These are phyloP conservation scores for Fusarium vanettenii DNA, from an alignment of 2,329 filamentous ascomycete genomes.

Conservation along the genomic window DNA sequence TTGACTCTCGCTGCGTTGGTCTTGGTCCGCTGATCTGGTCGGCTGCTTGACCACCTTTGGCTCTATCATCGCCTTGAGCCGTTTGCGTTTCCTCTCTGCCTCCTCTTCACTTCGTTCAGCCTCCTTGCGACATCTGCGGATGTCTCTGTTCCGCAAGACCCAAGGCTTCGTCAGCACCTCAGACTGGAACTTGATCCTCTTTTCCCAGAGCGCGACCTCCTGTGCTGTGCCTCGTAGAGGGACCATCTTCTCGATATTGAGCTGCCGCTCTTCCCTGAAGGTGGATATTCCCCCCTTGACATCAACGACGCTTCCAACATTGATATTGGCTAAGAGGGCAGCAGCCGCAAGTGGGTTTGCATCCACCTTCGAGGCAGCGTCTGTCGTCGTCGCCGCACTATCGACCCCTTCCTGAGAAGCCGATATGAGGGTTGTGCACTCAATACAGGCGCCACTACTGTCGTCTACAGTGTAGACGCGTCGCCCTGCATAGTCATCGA, in stretches of 20 bases:
- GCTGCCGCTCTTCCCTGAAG: conserved; percentile 62
- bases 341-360: not conserved
- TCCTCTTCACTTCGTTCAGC: conserved; percentile 52
- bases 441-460: conserved; percentile 70
- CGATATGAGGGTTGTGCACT: conserved; percentile 47
- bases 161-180: conserved; percentile 65
- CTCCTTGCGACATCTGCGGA: conserved; percentile 62
- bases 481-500: conserved; percentile 61
- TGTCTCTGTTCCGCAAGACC: conserved; percentile 61
- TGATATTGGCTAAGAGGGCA: conserved; percentile 49
- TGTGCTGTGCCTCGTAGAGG: conserved; percentile 63
- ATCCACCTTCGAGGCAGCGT: conserved; percentile 3
- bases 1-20: conserved; percentile 9
- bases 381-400: not conserved
- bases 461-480: conserved; percentile 72
- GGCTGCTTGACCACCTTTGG: conserved; percentile 7
- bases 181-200: conserved; percentile 60
- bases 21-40: conserved; percentile 12
- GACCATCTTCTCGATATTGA: conserved; percentile 64
- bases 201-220: conserved; percentile 71
- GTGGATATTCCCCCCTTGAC: conserved; percentile 64
- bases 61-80: conserved; percentile 32
- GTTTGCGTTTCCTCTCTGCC: conserved; percentile 41
- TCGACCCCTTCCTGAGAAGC: not conserved
- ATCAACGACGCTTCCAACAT: conserved; percentile 67